Evolutionary conservation across 208 protist genomes (phyloP).

Genomic region (Strigomonas culicis): DNA sequence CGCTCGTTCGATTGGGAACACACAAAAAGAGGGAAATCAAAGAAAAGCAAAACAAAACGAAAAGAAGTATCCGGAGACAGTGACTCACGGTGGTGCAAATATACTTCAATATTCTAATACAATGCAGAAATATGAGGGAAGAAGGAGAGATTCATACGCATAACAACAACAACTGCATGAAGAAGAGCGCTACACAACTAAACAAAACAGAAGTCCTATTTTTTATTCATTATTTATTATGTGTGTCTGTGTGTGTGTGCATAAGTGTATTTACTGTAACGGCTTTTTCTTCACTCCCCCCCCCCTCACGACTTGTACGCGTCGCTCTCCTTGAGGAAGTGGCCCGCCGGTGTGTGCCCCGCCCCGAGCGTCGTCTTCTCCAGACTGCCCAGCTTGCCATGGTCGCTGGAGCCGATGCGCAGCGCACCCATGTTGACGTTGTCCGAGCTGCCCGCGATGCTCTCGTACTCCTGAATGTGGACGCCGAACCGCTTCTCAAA

Average conservation of each 20-base stretch:
- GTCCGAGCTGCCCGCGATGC: conserved; percentile 49
- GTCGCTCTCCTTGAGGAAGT: conserved; percentile 1
- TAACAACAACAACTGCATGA: not conserved
- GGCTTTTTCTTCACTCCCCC: not conserved
- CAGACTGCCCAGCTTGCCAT: conserved; percentile 32
- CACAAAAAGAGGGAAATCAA: not conserved
- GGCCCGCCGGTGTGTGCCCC: not conserved
- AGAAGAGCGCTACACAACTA: conserved; percentile 3
- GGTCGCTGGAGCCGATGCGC: conserved; percentile 6
- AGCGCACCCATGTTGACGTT: not conserved
- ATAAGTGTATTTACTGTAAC: not conserved
- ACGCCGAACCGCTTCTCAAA: conserved; percentile 80
- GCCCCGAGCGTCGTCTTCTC: not conserved
- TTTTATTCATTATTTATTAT: conserved; percentile 14
- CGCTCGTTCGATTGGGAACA: not conserved
- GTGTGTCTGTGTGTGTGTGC: conserved; percentile 5
- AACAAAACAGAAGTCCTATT: not conserved
- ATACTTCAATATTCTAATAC: not conserved
- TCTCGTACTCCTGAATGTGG: conserved; percentile 71
- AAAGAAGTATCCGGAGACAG: not conserved
- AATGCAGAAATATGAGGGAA: not conserved
- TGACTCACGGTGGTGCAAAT: not conserved
- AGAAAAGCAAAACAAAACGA: not conserved
- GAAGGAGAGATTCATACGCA: conserved; percentile 12
- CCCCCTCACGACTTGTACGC: not conserved